Evolutionary conservation across 371 early-diverging fungal species (phyloP).

Genomic region (Scutellospora calospora): DNA sequence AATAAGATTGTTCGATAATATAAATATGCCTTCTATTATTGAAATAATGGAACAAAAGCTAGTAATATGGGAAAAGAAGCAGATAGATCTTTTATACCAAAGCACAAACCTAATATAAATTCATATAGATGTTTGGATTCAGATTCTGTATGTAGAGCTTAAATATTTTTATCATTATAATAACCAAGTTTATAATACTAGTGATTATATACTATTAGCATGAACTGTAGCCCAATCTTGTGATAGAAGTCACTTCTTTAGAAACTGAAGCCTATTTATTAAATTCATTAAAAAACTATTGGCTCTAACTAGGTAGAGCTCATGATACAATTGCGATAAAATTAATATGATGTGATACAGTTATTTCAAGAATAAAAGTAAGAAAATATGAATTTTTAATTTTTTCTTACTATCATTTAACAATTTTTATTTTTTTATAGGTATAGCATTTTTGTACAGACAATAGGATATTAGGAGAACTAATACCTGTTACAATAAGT

Average conservation of each 20-base stretch:
- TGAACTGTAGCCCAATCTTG: constrained; percentile 23
- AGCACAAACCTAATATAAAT: constrained; percentile 2
- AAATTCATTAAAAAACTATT: constrained; percentile 24
- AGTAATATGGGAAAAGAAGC: constrained; percentile 1
- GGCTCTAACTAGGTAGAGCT: constrained; percentile 29
- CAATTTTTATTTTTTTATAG: no score
- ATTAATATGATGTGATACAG: background rate
- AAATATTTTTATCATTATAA: constrained; percentile 28
- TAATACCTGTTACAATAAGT: constrained; percentile 7
- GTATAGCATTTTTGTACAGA: no score
- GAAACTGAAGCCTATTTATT: constrained; percentile 24
- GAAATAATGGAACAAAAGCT: background rate
- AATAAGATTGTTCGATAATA: constrained; percentile 7
- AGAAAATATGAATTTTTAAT: constrained; percentile 16
- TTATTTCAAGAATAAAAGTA: constrained; percentile 4
- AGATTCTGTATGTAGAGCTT: constrained; percentile 27
- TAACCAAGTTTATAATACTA: constrained; percentile 23
- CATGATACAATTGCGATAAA: constrained; percentile 39
- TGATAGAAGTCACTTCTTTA: constrained; percentile 5
- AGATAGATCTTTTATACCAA: constrained; percentile 11
- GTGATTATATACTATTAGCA: constrained; percentile 32
- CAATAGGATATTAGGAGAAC: background rate
- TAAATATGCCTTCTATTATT: constrained; percentile 30
- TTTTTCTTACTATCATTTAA: constrained; percentile 22
- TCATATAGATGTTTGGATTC: constrained; percentile 18